phyloP scores from a whole-genome alignment of 805 yeast genomes.

The Diddensiella transvaalensis region DNA sequence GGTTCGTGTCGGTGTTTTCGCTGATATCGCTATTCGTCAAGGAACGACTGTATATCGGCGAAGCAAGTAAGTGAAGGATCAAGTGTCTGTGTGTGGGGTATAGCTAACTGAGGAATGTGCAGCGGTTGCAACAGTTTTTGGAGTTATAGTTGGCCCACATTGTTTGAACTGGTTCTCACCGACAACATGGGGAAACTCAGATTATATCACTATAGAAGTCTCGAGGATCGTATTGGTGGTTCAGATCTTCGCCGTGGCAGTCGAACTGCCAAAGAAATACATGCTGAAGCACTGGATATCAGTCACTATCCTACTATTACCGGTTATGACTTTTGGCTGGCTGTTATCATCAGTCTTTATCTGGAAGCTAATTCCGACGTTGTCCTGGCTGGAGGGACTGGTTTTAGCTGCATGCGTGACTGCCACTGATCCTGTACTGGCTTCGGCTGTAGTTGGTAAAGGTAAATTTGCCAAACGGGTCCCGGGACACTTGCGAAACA shows the following conservation, averaged over 20 bases:
- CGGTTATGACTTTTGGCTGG: conserved; percentile 93
- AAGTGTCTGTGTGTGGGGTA: background rate
- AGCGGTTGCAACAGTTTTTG: conserved; percentile 77
- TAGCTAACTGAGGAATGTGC: background rate
- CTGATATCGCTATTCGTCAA: conserved; percentile 76
- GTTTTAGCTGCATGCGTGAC: conserved; percentile 84
- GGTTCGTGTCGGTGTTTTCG: conserved; percentile 76
- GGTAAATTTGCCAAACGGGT: conserved; percentile 88
- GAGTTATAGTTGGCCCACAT: conserved; percentile 85
- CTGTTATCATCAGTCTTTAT: conserved; percentile 72
- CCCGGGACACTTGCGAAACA: conserved; percentile 85
- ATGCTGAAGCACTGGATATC: conserved; percentile 82
- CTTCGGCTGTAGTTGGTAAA: conserved; percentile 93
- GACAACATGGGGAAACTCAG: conserved; percentile 78
- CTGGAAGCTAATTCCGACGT: conserved; percentile 71
- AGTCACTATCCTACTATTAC: conserved; percentile 67
- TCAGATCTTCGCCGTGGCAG: conserved; percentile 92
- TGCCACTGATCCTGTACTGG: conserved; percentile 92
- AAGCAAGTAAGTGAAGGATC: conserved; percentile 48
- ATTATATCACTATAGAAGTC: conserved; percentile 75
- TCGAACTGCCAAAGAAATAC: conserved; percentile 85
- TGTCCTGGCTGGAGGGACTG: conserved; percentile 67
- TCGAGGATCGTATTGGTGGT: conserved; percentile 78
- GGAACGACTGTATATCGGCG: conserved; percentile 82
- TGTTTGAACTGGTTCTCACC: conserved; percentile 83